Conservation (phyloP, 495 filamentous ascomycete genomes). For the Parathielavia hyrcaniae region DNA sequence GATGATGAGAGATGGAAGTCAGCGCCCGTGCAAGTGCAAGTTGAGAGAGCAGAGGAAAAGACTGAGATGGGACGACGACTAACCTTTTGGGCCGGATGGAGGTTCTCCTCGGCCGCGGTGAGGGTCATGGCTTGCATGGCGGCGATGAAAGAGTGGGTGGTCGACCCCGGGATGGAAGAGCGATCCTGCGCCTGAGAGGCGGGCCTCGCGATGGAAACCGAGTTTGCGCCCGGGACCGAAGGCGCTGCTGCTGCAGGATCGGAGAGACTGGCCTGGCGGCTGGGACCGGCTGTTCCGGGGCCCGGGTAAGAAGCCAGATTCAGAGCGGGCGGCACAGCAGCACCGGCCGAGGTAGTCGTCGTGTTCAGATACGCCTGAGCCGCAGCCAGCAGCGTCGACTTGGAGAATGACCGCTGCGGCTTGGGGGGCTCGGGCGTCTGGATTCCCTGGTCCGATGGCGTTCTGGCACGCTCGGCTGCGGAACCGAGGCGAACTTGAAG, state of each 20-base stretch:
- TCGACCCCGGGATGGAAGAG: not conserved
- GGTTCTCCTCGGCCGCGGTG: conserved; percentile 1
- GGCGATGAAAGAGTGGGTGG: conserved; percentile 6
- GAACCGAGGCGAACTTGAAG: not conserved
- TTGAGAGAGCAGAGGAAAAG: not conserved
- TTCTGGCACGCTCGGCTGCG: not conserved
- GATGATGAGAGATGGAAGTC: not conserved
- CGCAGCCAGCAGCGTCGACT: not conserved
- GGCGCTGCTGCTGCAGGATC: not conserved
- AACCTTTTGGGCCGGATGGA: conserved; percentile 9
- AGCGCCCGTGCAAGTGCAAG: not conserved
- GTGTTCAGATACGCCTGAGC: not conserved
- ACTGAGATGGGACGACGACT: not conserved
- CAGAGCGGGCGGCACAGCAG: not conserved
- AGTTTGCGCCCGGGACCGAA: not conserved
- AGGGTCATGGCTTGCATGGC: conserved; percentile 10
- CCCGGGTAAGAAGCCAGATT: conserved; percentile 2
- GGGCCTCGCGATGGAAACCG: not conserved
- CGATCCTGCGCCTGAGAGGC: not conserved
- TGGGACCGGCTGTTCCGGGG: not conserved
- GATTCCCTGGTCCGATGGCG: not conserved
- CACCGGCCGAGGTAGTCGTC: not conserved
- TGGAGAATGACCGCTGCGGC: conserved; percentile 1
- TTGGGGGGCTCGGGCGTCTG: not conserved
- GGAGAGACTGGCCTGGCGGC: not conserved